phyloP scores from a whole-genome alignment of 2,329 filamentous ascomycete species.

The Mycocentrospora acerina region DNA sequence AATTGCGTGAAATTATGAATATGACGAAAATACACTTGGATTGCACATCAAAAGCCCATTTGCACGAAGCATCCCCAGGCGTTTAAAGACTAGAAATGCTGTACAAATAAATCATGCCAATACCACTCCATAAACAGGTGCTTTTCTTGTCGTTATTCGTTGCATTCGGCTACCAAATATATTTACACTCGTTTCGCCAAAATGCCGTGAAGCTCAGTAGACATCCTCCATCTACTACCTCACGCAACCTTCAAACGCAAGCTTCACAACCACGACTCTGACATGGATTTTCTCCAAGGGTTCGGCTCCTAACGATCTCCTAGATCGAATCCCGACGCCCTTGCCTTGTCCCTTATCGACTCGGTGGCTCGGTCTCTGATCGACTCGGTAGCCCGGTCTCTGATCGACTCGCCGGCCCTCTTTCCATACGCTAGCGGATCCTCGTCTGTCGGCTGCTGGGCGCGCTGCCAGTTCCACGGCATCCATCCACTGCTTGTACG shows the following conservation, averaged over 20 bases:
- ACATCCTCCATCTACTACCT: slow-evolving; percentile 4
- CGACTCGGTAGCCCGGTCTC: no score
- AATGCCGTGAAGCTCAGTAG: slow-evolving; percentile 4
- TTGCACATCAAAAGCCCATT: no score
- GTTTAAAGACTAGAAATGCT: no score
- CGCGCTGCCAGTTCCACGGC: slow-evolving; percentile 52
- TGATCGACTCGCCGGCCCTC: slow-evolving; percentile 24
- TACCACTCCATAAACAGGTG: no score
- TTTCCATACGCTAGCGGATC: slow-evolving; percentile 39
- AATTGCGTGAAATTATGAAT: slow-evolving; percentile 1
- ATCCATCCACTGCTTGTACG: slow-evolving; percentile 48
- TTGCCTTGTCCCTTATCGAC: slow-evolving; percentile 16
- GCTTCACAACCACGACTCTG: slow-evolving; percentile 4
- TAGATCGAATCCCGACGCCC: slow-evolving; percentile 35
- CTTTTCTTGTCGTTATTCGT: background rate
- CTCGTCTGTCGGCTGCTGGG: slow-evolving; percentile 21
- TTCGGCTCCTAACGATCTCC: slow-evolving; percentile 31
- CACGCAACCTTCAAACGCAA: slow-evolving; percentile 9
- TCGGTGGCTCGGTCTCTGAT: slow-evolving; percentile 28
- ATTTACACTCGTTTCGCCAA: slow-evolving; percentile 5
- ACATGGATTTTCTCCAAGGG: slow-evolving; percentile 6
- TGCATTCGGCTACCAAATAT: slow-evolving; percentile 2
- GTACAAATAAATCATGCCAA: no score
- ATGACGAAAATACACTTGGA: no score
- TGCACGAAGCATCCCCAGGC: no score